Evolutionary conservation across 2,329 filamentous ascomycete genomes (phyloP).

Genomic region (Ceratocystis alfenasii): DNA sequence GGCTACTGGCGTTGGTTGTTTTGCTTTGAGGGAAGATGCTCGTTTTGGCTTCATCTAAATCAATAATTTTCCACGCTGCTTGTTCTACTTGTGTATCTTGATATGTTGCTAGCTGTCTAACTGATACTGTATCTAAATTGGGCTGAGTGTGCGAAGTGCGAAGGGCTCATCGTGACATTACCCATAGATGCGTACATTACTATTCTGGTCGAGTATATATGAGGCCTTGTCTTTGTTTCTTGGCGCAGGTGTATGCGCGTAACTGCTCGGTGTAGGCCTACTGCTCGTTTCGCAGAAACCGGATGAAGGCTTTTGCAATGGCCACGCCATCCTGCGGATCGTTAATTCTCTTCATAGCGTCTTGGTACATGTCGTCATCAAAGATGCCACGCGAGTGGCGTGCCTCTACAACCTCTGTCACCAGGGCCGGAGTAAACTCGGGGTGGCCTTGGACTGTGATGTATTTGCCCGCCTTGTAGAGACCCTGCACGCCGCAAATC

Average conservation of each 20-base stretch:
- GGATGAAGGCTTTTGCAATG: conserved; percentile 62
- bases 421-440: conserved; percentile 64
- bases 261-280: neutral
- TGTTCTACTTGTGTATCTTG: too few species aligned
- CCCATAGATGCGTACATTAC: too few species aligned
- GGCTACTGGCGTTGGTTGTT: conserved; percentile 8
- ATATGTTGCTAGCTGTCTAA: too few species aligned
- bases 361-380: conserved; percentile 51
- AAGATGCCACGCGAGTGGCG: conserved; percentile 59
- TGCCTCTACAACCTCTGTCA: conserved; percentile 52
- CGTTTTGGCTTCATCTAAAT: neutral
- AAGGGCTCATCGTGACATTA: too few species aligned
- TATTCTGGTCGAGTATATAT: too few species aligned
- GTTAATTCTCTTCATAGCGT: conserved; percentile 53
- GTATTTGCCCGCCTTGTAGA: conserved; percentile 54
- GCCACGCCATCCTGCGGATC: conserved; percentile 67
- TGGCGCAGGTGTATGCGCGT: too few species aligned
- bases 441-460: conserved; percentile 80
- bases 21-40: neutral
- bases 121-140: too few species aligned
- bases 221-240: too few species aligned
- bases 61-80: too few species aligned
- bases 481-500: conserved; percentile 63
- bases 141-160: too few species aligned
- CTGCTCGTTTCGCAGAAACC: conserved; percentile 53